Evolutionary conservation across 176 grass and related monocot species (phyloP).

Genomic region (Rhynchospora tenuis): DNA sequence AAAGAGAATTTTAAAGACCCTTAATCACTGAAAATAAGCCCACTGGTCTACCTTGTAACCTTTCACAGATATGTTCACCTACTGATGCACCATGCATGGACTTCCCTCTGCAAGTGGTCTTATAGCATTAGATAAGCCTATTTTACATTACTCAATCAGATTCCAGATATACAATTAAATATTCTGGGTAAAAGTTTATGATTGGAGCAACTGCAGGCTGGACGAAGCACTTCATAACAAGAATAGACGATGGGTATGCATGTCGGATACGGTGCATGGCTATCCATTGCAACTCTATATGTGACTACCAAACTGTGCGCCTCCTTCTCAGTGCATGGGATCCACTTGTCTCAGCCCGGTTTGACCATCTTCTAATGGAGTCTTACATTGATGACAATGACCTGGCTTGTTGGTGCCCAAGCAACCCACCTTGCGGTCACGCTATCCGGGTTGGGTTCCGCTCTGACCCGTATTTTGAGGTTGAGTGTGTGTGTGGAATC

Average conservation of each 20-base stretch:
- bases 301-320: constrained; percentile 1
- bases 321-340: neutral
- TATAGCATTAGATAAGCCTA: neutral
- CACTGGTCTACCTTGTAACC: neutral
- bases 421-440: constrained; percentile 9
- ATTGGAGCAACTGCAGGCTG: constrained; percentile 7
- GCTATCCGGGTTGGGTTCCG: neutral
- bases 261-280: constrained; percentile 6
- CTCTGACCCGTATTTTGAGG: neutral
- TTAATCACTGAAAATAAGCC: neutral
- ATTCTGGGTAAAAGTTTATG: neutral
- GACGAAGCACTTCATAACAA: constrained; percentile 17
- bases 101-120: neutral
- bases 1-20: neutral
- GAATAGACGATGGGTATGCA: constrained; percentile 11
- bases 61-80: neutral
- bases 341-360: neutral
- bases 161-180: neutral
- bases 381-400: constrained; percentile 21
- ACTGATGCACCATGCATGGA: neutral
- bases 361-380: constrained; percentile 7
- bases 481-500: constrained; percentile 7
- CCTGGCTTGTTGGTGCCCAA: constrained; percentile 3
- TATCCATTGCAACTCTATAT: neutral
- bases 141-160: neutral